phyloP scores from a whole-genome alignment of 169 alveolate species.

The Plasmodium vinckei region DNA sequence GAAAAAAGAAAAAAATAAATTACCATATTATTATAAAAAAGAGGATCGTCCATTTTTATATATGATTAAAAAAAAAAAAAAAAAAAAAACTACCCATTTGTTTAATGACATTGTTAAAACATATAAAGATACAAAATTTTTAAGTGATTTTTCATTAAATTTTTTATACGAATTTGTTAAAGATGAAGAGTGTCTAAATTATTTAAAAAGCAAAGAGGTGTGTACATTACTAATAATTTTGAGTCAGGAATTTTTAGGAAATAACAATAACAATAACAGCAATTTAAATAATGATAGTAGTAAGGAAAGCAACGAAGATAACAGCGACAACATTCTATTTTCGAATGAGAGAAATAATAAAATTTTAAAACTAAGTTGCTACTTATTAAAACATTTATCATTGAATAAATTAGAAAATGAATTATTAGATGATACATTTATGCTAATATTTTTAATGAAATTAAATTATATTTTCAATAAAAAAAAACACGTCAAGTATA shows the following conservation, averaged over 20 bases:
- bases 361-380: slow-evolving; percentile 58
- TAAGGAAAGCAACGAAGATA: neutral
- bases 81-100: neutral
- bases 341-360: slow-evolving; percentile 42
- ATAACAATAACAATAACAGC: neutral
- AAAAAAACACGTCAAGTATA: slow-evolving; percentile 10
- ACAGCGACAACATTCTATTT: neutral
- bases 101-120: slow-evolving; percentile 56
- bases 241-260: slow-evolving; percentile 44
- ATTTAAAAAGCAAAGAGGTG: slow-evolving; percentile 10
- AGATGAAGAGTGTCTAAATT: neutral
- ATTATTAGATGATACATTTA: slow-evolving; percentile 46
- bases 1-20: slow-evolving; percentile 18
- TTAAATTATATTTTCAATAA: slow-evolving; percentile 37
- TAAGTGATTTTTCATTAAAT: slow-evolving; percentile 62
- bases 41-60: slow-evolving; percentile 24
- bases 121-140: slow-evolving; percentile 28
- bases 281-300: neutral
- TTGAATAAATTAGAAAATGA: slow-evolving; percentile 11
- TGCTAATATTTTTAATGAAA: slow-evolving; percentile 48
- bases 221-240: slow-evolving; percentile 23
- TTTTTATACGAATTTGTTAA: slow-evolving; percentile 15
- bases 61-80: slow-evolving; percentile 30
- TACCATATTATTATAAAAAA: slow-evolving; percentile 12
- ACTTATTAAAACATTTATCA: slow-evolving; percentile 20